phyloP scores from a whole-genome alignment of 352 stramenopile species.

The Phytophthora fragariaefolia region DNA sequence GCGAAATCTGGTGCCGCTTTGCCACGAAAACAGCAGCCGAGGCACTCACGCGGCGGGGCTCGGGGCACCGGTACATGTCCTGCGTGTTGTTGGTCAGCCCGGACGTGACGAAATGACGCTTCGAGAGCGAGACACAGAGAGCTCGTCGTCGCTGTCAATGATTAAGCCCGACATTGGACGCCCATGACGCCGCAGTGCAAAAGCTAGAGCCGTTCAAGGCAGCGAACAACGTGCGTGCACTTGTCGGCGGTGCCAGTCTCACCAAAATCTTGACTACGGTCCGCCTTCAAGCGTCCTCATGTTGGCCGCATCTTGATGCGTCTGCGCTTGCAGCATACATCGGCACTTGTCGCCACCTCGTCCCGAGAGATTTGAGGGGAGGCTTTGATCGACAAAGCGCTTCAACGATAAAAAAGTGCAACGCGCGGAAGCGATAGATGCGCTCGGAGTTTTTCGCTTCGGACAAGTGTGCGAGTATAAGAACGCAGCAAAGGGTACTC shows the following conservation, averaged over 20 bases:
- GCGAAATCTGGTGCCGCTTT: slow-evolving; percentile 9
- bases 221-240: neutral
- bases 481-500: too few species aligned
- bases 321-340: slow-evolving; percentile 16
- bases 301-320: slow-evolving; percentile 15
- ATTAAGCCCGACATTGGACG: neutral
- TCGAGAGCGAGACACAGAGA: neutral
- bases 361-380: slow-evolving; percentile 4
- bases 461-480: too few species aligned
- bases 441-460: too few species aligned
- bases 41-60: slow-evolving; percentile 22
- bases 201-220: slow-evolving; percentile 14
- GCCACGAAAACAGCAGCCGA: slow-evolving; percentile 29
- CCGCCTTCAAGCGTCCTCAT: slow-evolving; percentile 8
- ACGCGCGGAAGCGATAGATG: too few species aligned
- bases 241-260: slow-evolving; percentile 7
- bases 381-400: slow-evolving; percentile 15
- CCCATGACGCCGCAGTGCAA: too few species aligned
- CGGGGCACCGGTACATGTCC: neutral
- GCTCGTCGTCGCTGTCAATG: slow-evolving; percentile 5
- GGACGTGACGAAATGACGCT: slow-evolving; percentile 16
- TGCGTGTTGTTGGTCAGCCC: neutral
- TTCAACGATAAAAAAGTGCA: slow-evolving; percentile 11
- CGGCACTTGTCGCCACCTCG: slow-evolving; percentile 3
- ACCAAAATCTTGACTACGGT: slow-evolving; percentile 2